Evolutionary conservation across 1,139 yeast genomes (phyloP), one percentile per base, ranked within the genome.

Genomic region (Pichiaceae sp.): DNA sequence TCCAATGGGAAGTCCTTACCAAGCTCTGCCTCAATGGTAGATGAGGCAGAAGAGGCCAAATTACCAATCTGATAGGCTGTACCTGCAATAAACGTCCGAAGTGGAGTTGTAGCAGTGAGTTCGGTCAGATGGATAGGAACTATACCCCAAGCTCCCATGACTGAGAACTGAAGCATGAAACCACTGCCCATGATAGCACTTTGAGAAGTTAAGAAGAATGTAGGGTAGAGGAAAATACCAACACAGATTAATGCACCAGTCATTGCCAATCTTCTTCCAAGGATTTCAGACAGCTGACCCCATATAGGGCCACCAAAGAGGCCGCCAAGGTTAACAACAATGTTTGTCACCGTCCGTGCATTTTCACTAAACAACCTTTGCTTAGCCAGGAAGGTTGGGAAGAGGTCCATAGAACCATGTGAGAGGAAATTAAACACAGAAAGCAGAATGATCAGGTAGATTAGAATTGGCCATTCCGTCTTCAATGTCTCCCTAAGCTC

Each of bases 11-110:
- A 75, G 39, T 60, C 54, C 36, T 62, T 61, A 23, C 78, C 75
- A 42, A 75, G 60, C 16, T 70, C 63, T 4, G 77, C 57, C 51
- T 73, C 78, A 39, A 74, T 74, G 14, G 80, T 74, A 2, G 78
- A 68, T 17, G 75, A 66, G 3, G 78, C 78, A 30, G 75, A 66
- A 14, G 75, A 66, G 17, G 72, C 74, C 52, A 75, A 62, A 49
- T 73, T 74, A 59, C 80, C 80, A 44, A 75, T 61, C 54, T 74
- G 80, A 47, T 74, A 73, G 24, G 74, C 59, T 20, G 71, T 58
- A 38, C 79, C 79, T 25, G 68, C 63, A 31, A 72, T 66, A 40
- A 73, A 63, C 0, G 77, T 60, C 52, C 75, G 62, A 52, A 66
- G 70, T 41, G 67, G 68, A n/a, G 77, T 73, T 29, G 75, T 77